Conservation (phyloP, 2,329 filamentous ascomycete species). For the Teratosphaeria nubilosa region DNA sequence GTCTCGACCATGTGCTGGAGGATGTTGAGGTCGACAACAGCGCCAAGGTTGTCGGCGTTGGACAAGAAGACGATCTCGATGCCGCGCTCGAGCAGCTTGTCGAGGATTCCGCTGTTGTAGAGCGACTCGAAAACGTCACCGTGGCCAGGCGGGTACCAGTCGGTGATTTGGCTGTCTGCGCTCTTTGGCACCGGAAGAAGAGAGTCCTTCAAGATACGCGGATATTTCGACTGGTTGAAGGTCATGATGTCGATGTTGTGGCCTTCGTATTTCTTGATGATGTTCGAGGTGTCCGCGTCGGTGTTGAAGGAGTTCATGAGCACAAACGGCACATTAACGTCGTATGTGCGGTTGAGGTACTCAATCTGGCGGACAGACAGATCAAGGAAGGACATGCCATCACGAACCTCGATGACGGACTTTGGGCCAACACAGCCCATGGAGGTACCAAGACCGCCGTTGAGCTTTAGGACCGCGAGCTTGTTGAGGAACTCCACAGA, state of each 20-base stretch:
- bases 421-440: constrained; percentile 99
- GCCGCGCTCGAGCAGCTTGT: constrained; percentile 88
- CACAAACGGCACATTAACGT: constrained; percentile 93
- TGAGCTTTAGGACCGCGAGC: constrained; percentile 96
- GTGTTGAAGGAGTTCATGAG: constrained; percentile 99
- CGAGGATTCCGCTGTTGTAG: constrained; percentile 97
- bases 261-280: constrained; percentile 99
- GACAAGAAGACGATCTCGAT: constrained; percentile 98
- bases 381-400: constrained; percentile 99
- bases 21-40: constrained; percentile 94
- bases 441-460: constrained; percentile 96
- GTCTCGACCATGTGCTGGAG: constrained; percentile 99
- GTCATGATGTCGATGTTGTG: constrained; percentile 99
- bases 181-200: constrained; percentile 89
- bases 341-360: constrained; percentile 96
- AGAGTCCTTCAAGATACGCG: constrained; percentile 96
- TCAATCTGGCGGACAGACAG: constrained; percentile 98
- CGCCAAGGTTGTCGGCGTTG: constrained; percentile 97
- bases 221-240: constrained; percentile 99
- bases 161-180: constrained; percentile 75
- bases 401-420: constrained; percentile 98
- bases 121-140: constrained; percentile 99
- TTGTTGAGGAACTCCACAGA: constrained; percentile 93
- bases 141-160: constrained; percentile 98
- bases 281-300: constrained; percentile 91